phyloP scores from a whole-genome alignment of 75 land plant species.

The Selaginella tamariscina region DNA sequence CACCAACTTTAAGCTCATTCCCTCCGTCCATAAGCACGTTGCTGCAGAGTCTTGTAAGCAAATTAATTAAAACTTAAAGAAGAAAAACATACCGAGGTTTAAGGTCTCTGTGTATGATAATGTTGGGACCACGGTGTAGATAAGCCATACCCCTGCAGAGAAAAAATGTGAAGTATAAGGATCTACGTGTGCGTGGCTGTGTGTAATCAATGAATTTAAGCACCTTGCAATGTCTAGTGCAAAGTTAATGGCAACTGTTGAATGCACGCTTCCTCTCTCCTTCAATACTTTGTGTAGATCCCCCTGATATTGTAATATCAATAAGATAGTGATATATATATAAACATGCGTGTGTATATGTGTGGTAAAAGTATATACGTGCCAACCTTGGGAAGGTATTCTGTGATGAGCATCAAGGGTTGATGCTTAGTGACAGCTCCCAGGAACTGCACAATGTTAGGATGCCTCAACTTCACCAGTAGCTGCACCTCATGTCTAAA shows the following conservation, averaged over 20 bases:
- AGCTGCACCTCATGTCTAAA: slow-evolving; percentile 82
- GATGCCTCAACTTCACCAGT: slow-evolving; percentile 85
- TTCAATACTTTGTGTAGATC: slow-evolving; percentile 71
- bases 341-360: not conserved
- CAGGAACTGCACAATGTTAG: slow-evolving; percentile 89
- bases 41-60: slow-evolving; percentile 44
- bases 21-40: slow-evolving; percentile 60
- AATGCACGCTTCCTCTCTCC: slow-evolving; percentile 49
- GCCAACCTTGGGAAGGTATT: slow-evolving; percentile 62
- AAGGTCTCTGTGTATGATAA: slow-evolving; percentile 76
- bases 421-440: slow-evolving; percentile 81
- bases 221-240: slow-evolving; percentile 89
- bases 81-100: slow-evolving; percentile 66
- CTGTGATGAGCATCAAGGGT: slow-evolving; percentile 82
- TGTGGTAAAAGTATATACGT: not conserved
- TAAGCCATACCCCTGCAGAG: slow-evolving; percentile 72
- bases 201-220: not conserved
- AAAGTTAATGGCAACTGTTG: slow-evolving; percentile 53
- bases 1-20: slow-evolving; percentile 82
- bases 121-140: slow-evolving; percentile 75
- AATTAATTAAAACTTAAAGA: too few relatives aligned
- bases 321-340: slow-evolving; percentile 11
- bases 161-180: not conserved
- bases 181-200: not conserved
- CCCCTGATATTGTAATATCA: slow-evolving; percentile 35